Conservation (phyloP, 345 rosid genomes). For the Clarkia xantiana region DNA sequence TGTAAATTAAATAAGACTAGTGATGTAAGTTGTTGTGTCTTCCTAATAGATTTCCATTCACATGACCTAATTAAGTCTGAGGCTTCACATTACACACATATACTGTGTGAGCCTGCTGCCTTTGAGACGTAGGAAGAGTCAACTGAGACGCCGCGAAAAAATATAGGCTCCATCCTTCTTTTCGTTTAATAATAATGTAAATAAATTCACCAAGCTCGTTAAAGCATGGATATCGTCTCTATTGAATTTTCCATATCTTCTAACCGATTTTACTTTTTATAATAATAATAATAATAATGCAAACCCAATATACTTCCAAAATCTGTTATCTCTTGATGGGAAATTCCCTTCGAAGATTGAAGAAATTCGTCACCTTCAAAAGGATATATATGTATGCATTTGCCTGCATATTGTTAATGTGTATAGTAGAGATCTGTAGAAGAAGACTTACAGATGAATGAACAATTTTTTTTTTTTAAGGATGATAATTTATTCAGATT, state of each 20-base stretch:
- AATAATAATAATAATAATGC: neutral
- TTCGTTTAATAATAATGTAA: neutral
- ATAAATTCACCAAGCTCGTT: slow-evolving; percentile 1
- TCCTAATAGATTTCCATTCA: slow-evolving; percentile 69
- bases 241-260: neutral
- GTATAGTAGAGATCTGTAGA: too few species aligned
- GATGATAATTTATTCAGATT: too few species aligned
- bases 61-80: slow-evolving; percentile 17
- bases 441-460: too few species aligned
- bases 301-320: neutral
- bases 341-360: too few species aligned
- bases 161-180: neutral
- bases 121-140: slow-evolving; percentile 53
- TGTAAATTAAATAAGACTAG: too few species aligned
- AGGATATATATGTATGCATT: too few species aligned
- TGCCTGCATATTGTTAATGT: too few species aligned
- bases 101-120: slow-evolving; percentile 19
- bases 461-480: too few species aligned
- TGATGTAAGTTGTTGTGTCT: slow-evolving; percentile 12
- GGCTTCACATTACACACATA: neutral
- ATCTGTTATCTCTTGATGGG: neutral
- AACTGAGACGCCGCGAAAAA: slow-evolving; percentile 20
- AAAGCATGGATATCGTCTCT: neutral
- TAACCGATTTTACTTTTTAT: neutral
- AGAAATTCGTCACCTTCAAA: too few species aligned